Evolutionary conservation across 805 yeast genomes (phyloP).

Genomic region (Lachancea meyersii): DNA sequence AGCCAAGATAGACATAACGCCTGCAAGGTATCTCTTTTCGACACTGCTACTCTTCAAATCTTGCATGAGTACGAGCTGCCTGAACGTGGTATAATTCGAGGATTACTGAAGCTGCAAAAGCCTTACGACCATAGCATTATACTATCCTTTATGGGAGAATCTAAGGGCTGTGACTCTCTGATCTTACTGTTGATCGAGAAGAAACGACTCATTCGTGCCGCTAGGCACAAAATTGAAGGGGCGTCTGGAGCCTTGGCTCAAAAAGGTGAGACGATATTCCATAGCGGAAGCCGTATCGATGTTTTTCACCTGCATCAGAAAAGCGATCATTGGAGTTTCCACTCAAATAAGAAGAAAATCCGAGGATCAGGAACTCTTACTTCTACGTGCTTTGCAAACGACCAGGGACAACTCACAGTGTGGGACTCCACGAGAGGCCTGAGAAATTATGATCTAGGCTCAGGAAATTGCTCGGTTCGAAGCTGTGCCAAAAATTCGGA

Average conservation of each 20-base stretch:
- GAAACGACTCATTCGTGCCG: not conserved
- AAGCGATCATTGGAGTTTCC: not conserved
- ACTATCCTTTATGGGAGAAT: not conserved
- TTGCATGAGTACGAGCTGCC: not conserved
- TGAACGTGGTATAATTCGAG: not conserved
- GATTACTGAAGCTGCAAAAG: not conserved
- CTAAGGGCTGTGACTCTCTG: not conserved
- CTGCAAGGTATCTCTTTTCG: not conserved
- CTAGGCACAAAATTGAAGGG: not conserved
- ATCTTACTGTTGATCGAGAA: not conserved
- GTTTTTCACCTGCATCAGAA: not conserved
- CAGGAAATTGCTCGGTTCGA: not conserved
- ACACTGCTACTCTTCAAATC: not conserved
- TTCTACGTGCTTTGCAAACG: not conserved
- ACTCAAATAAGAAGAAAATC: not conserved
- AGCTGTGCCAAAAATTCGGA: not conserved
- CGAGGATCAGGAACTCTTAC: not conserved
- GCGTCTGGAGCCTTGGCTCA: constrained; percentile 1
- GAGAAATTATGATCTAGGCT: not conserved
- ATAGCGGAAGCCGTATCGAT: not conserved
- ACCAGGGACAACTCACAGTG: not conserved
- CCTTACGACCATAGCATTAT: constrained; percentile 1
- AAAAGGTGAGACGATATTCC: not conserved
- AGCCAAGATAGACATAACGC: not conserved
- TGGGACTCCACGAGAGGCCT: not conserved